A percentile compares a stretch with the other conserved stretches of the same genome.
phyloP scores from a whole-genome alignment of 257 asterid genomes.

The Ehretia macrophylla region DNA sequence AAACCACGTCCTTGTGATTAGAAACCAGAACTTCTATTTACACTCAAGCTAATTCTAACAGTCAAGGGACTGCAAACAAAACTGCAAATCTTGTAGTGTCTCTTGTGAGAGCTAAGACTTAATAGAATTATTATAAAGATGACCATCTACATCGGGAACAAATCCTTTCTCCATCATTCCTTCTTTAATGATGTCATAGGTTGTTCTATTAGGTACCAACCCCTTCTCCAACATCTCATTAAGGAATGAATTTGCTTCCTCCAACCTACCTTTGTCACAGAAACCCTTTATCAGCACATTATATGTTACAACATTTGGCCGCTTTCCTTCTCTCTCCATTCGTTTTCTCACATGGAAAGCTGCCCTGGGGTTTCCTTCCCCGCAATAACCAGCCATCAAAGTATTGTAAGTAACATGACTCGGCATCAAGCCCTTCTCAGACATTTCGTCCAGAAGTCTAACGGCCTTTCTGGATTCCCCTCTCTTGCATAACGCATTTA shows the following conservation, averaged over 20 bases:
- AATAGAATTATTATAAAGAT: slow-evolving; percentile 44
- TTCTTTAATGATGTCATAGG: slow-evolving; percentile 70
- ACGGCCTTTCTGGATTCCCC: slow-evolving; percentile 63
- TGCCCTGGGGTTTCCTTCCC: slow-evolving; percentile 53
- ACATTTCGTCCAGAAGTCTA: slow-evolving; percentile 71
- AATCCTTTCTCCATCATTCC: slow-evolving; percentile 88
- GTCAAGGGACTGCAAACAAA: background rate
- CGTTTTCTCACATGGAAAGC: slow-evolving; percentile 64
- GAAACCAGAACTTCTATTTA: too few relatives aligned
- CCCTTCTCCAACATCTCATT: slow-evolving; percentile 97
- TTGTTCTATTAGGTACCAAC: slow-evolving; percentile 58
- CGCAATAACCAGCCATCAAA: slow-evolving; percentile 65
- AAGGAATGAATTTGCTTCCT: slow-evolving; percentile 61
- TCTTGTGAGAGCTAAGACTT: slow-evolving; percentile 14
- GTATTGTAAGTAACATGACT: slow-evolving; percentile 68
- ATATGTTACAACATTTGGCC: slow-evolving; percentile 69
- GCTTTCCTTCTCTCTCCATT: slow-evolving; percentile 82
- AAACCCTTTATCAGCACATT: slow-evolving; percentile 74
- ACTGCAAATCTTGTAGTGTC: background rate
- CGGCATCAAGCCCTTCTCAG: slow-evolving; percentile 47
- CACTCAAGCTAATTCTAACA: too few relatives aligned
- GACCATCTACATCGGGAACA: slow-evolving; percentile 80
- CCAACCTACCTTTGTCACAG: slow-evolving; percentile 52
- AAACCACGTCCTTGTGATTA: too few relatives aligned
- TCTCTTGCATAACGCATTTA: slow-evolving; percentile 60